Conservation (phyloP, 108 stramenopile species). For the Nitzschia sp. region DNA sequence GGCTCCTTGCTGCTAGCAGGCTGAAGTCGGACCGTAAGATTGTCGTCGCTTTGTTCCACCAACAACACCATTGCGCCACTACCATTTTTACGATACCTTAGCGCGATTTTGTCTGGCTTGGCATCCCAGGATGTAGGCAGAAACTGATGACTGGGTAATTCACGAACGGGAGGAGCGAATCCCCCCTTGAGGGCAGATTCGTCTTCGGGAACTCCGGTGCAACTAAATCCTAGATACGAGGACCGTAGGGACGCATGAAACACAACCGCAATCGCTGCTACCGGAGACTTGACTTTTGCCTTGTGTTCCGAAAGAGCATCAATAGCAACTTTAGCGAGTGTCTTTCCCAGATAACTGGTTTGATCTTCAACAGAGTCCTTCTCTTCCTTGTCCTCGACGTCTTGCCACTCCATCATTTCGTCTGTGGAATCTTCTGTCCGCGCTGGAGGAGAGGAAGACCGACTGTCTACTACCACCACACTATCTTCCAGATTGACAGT, state of each 20-base stretch:
- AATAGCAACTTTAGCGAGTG: conserved; percentile 50
- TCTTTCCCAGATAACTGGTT: conserved; percentile 30
- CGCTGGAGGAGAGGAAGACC: neutral
- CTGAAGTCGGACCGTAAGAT: conserved; percentile 20
- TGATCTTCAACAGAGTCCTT: conserved; percentile 8
- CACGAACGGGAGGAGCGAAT: conserved; percentile 82
- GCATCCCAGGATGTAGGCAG: conserved; percentile 71
- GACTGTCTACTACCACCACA: conserved; percentile 23
- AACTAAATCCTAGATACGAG: conserved; percentile 48
- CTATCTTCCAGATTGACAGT: conserved; percentile 2
- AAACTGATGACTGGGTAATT: conserved; percentile 59
- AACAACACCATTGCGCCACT: conserved; percentile 43
- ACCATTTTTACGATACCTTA: conserved; percentile 59
- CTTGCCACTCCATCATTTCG: conserved; percentile 49
- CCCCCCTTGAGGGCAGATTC: conserved; percentile 5
- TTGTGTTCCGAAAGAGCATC: conserved; percentile 47
- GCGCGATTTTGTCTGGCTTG: conserved; percentile 13
- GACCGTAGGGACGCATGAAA: conserved; percentile 67
- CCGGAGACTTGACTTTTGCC: conserved; percentile 43
- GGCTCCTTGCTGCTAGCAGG: conserved; percentile 43
- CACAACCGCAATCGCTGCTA: conserved; percentile 67
- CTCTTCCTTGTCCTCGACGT: conserved; percentile 34
- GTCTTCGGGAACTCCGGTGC: conserved; percentile 65
- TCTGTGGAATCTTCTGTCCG: conserved; percentile 15
- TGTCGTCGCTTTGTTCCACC: conserved; percentile 14